Conservation (phyloP, 139 green algal species). For the Diplosphaera chodatii region DNA sequence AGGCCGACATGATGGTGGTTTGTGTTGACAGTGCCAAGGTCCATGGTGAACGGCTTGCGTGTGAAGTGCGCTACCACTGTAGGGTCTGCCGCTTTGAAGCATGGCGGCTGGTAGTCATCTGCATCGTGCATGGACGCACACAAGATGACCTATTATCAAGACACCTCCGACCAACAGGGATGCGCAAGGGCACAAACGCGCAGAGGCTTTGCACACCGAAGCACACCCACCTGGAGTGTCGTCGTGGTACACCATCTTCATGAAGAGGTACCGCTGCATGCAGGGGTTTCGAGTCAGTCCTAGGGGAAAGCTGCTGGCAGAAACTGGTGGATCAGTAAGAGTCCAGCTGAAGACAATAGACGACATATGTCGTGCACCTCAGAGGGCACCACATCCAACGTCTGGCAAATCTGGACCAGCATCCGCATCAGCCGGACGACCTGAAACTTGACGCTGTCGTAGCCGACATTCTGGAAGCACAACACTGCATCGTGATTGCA, state of each 20-base stretch:
- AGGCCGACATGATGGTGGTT: slow-evolving; percentile 51
- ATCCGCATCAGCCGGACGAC: slow-evolving; percentile 67
- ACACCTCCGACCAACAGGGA: no score
- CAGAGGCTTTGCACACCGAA: no score
- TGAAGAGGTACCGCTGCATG: slow-evolving; percentile 70
- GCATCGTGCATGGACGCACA: no score
- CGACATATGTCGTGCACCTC: slow-evolving; percentile 40
- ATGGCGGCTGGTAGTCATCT: slow-evolving; percentile 74
- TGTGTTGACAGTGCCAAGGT: slow-evolving; percentile 46
- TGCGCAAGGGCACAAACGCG: no score
- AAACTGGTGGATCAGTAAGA: no score
- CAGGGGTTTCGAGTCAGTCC: no score
- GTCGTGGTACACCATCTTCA: slow-evolving; percentile 72
- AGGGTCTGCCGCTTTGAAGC: slow-evolving; percentile 44
- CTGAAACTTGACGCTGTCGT: slow-evolving; percentile 45
- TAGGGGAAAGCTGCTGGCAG: no score
- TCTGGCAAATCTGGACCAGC: slow-evolving; percentile 65
- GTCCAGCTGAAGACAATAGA: no score
- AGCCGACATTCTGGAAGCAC: slow-evolving; percentile 7
- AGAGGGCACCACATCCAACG: slow-evolving; percentile 60
- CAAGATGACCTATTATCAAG: no score
- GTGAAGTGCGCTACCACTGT: slow-evolving; percentile 43
- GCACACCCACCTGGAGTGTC: slow-evolving; percentile 47
- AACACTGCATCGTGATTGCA: no score
- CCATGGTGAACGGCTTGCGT: slow-evolving; percentile 54